Conservation (phyloP, 768 basidiomycete genomes). For the Russula emetica region DNA sequence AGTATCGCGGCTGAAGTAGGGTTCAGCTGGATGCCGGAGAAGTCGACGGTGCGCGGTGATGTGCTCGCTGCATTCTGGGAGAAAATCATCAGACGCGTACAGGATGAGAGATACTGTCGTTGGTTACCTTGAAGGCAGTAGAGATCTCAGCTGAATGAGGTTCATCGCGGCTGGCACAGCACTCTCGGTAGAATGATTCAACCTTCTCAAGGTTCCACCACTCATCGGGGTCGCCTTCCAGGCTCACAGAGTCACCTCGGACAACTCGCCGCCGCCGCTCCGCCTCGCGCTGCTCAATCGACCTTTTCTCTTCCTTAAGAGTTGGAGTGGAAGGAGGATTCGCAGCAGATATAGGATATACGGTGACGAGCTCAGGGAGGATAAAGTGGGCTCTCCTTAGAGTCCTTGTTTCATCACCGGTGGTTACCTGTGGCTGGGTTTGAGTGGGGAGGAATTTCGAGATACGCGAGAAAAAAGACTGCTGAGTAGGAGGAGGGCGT, state of each 20-base stretch:
- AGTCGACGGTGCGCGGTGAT: constrained; percentile 67
- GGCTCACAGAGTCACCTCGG: constrained; percentile 44
- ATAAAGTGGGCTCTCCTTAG: constrained; percentile 91
- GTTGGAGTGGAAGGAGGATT: constrained; percentile 80
- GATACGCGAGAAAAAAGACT: constrained; percentile 67
- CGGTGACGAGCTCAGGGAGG: constrained; percentile 75
- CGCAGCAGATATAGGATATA: constrained; percentile 84
- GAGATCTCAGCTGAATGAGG: constrained; percentile 59
- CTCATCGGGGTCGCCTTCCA: constrained; percentile 40
- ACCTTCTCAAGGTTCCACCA: constrained; percentile 89
- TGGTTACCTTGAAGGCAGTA: constrained; percentile 60
- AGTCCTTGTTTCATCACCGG: constrained; percentile 49
- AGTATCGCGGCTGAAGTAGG: constrained; percentile 68
- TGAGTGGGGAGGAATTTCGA: constrained; percentile 69
- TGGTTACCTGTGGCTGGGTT: constrained; percentile 28
- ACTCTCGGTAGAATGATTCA: constrained; percentile 82
- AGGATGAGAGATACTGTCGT: neutral
- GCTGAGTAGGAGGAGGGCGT: constrained; percentile 62
- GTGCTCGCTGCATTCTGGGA: constrained; percentile 48
- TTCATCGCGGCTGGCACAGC: constrained; percentile 75
- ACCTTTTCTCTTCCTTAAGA: constrained; percentile 74
- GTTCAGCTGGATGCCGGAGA: constrained; percentile 76
- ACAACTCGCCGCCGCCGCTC: constrained; percentile 66
- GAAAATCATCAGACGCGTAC: constrained; percentile 13
- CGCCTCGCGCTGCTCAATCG: constrained; percentile 71